These are phyloP conservation scores for Didymella pinodella DNA, from an alignment of 2,329 filamentous ascomycete species.

Conservation along the genomic window DNA sequence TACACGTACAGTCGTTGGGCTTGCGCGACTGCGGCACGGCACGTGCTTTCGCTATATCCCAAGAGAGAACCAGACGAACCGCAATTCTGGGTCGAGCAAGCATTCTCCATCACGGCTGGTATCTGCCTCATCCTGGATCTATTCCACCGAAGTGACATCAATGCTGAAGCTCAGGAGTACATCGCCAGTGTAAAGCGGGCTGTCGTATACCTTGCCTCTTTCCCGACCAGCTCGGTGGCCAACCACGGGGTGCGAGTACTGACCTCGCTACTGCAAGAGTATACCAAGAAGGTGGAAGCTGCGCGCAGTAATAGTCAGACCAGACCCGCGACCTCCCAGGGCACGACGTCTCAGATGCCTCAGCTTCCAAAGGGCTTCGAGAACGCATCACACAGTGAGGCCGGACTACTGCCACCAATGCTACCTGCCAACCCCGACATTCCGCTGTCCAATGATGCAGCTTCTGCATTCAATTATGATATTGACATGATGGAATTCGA, in stretches of 20 bases:
- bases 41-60: slow-evolving; percentile 52
- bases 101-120: slow-evolving; percentile 43
- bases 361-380: slow-evolving; percentile 16
- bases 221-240: slow-evolving; percentile 51
- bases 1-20: slow-evolving; percentile 55
- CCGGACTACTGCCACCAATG: slow-evolving; percentile 1
- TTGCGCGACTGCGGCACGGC: slow-evolving; percentile 52
- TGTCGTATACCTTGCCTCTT: slow-evolving; percentile 44
- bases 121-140: slow-evolving; percentile 42
- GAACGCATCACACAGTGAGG: slow-evolving; percentile 20
- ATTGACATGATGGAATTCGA: slow-evolving; percentile 39
- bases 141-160: slow-evolving; percentile 34
- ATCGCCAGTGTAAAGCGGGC: slow-evolving; percentile 44
- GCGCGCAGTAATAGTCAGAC: slow-evolving; percentile 14
- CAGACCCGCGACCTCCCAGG: slow-evolving; percentile 1
- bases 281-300: slow-evolving; percentile 32
- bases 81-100: slow-evolving; percentile 54
- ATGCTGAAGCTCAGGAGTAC: slow-evolving; percentile 36
- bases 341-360: slow-evolving; percentile 14
- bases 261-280: slow-evolving; percentile 45
- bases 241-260: slow-evolving; percentile 51
- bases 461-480: slow-evolving; percentile 32
- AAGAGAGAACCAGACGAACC: slow-evolving; percentile 50
- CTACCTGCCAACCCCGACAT: slow-evolving; percentile 12
- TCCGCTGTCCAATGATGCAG: slow-evolving; percentile 24